Percentiles rank a stretch among this genome's conserved stretches.
Evolutionary conservation across 805 yeast genomes (phyloP).

Genomic region (Monosporozyma servazzii): DNA sequence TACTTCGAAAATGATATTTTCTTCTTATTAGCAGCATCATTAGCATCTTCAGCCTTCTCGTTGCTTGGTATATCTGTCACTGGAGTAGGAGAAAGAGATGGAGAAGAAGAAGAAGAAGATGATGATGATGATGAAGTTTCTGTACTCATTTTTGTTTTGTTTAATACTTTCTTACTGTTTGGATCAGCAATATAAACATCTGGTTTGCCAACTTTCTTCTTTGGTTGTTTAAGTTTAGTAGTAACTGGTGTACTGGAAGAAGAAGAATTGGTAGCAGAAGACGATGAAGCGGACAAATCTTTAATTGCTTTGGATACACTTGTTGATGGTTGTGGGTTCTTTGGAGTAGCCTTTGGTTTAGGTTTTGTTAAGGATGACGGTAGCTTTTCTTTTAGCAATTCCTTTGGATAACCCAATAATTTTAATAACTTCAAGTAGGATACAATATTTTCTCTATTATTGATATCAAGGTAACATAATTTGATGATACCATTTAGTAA

Average conservation of each 20-base stretch:
- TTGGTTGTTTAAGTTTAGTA: background rate
- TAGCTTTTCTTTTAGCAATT: slow-evolving; percentile 3
- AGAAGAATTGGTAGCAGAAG: background rate
- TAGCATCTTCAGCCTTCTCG: background rate
- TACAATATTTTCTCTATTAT: slow-evolving; percentile 17
- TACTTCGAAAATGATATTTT: slow-evolving; percentile 30
- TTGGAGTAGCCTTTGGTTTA: background rate
- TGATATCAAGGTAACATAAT: slow-evolving; percentile 20
- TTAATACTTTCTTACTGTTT: slow-evolving; percentile 1
- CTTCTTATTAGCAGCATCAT: slow-evolving; percentile 17
- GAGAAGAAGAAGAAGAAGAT: background rate
- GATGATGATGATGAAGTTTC: background rate
- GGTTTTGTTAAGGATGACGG: slow-evolving; percentile 4
- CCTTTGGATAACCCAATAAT: slow-evolving; percentile 16
- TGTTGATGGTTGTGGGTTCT: background rate
- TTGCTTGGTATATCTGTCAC: background rate
- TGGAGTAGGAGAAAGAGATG: background rate
- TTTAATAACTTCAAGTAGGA: slow-evolving; percentile 17
- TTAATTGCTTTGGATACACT: background rate
- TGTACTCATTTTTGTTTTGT: background rate
- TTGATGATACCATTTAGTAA: slow-evolving; percentile 16
- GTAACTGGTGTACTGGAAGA: background rate
- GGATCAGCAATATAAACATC: slow-evolving; percentile 9
- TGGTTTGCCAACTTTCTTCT: background rate
- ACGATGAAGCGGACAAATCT: background rate